Base-by-base conservation (phyloP, 2,329 filamentous ascomycete species). In the Drechslerella stenobrocha region DNA sequence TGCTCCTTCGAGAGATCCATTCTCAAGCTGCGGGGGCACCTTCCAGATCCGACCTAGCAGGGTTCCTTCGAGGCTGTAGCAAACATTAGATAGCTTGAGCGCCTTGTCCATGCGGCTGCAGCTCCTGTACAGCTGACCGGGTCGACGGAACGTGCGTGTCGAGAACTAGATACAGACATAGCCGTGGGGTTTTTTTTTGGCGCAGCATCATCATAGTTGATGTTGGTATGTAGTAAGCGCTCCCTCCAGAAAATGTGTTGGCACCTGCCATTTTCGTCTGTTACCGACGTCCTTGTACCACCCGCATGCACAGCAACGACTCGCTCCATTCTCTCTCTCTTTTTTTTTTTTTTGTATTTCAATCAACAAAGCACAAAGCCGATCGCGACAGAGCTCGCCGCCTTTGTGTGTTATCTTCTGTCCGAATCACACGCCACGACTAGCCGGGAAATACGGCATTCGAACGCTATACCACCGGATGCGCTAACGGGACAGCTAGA, bases 241-340 rank as follows among this genome's bases (percentile, higher is more conserved):
- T n/a, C n/a, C 13, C 7, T 20, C 8, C 13, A 42, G 7, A 40
- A 26, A 30, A 37, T 59, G 61, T 48, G 61, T 66, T 66, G 61
- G 28, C 45, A 66, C 61, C 61, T 66, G 53, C 61, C 61, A 5
- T 47, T 59, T 66, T 53, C 3, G 61, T 45, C 15, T 18, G n/a
- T 28, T 57, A 20, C 26, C 9, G 8, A 18, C 15, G 7, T 13
- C 46, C 46, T 50, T 65, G 60, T 65, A 56, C 52, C 37, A 58
- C 52, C 26, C 32, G n/a, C n/a, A n/a, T n/a, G n/a, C n/a, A n/a
- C n/a, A n/a, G n/a, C n/a, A n/a, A n/a, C n/a, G n/a, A n/a, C n/a
- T n/a, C n/a, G n/a, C n/a, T n/a, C n/a, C n/a, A n/a, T n/a, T n/a
- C n/a, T n/a, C n/a, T n/a, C n/a, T n/a, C n/a, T n/a, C n/a, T n/a